A percentile compares a stretch with the other conserved stretches of the same genome.
phyloP scores from a whole-genome alignment of 805 yeast species.

The Candida sakaeoensis region DNA sequence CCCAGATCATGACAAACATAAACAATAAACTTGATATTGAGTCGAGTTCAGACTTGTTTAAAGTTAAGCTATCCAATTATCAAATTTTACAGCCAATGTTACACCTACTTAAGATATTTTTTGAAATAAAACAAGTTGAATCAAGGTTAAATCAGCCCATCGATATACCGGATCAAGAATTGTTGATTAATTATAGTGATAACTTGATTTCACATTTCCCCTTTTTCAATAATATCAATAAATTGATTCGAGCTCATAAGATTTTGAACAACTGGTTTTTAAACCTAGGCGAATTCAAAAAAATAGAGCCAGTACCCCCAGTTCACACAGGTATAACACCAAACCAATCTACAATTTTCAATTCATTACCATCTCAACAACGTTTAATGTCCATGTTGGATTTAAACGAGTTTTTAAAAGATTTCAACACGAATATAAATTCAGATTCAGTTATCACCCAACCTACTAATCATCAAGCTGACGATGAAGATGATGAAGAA shows the following conservation, averaged over 20 bases:
- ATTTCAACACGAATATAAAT: conserved; percentile 3
- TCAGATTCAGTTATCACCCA: conserved; percentile 1
- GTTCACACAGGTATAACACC: neutral
- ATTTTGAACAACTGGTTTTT: conserved; percentile 24
- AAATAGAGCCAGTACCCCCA: neutral
- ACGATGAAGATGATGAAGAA: conserved; percentile 10
- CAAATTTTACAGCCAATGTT: conserved; percentile 30
- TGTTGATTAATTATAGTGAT: conserved; percentile 17
- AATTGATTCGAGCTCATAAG: conserved; percentile 21
- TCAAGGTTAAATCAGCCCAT: conserved; percentile 5
- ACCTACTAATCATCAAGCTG: conserved; percentile 7
- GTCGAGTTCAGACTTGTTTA: conserved; percentile 12
- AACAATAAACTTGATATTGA: conserved; percentile 6
- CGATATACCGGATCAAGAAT: conserved; percentile 8
- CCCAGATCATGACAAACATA: conserved; percentile 5
- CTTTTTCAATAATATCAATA: conserved; percentile 25
- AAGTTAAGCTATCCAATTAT: conserved; percentile 26
- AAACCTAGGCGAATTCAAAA: conserved; percentile 12
- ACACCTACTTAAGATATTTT: conserved; percentile 25
- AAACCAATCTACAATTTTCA: neutral
- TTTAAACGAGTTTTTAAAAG: conserved; percentile 9
- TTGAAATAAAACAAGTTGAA: conserved; percentile 17
- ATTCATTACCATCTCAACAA: conserved; percentile 2
- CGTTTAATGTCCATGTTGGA: conserved; percentile 4
- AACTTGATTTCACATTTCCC: conserved; percentile 23